Evolutionary conservation across 73 alveolate species (phyloP).

Genomic region (Paramecium pentaurelia): DNA sequence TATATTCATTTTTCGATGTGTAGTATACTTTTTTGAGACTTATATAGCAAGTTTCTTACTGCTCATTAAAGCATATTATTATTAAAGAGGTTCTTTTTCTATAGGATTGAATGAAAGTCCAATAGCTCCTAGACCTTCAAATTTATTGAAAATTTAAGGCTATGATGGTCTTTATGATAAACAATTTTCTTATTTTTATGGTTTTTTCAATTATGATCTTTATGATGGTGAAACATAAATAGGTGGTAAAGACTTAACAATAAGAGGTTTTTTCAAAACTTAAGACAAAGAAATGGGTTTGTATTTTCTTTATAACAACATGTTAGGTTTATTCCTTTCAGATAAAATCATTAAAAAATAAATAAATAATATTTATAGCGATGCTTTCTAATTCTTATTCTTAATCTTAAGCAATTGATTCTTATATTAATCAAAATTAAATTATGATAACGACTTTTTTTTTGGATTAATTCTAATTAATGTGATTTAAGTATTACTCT

Average conservation of each 20-base stretch:
- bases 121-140: constrained; percentile 1
- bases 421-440: not conserved
- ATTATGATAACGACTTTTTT: not conserved
- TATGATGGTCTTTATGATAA: not conserved
- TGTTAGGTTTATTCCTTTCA: not conserved
- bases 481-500: not conserved
- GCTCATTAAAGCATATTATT: not conserved
- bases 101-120: not conserved
- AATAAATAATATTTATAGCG: not conserved
- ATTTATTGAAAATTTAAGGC: not conserved
- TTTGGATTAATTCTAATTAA: not conserved
- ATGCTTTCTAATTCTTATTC: not conserved
- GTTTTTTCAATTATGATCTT: not conserved
- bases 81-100: not conserved
- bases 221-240: not conserved
- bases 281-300: not conserved
- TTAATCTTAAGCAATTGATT: not conserved
- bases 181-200: not conserved
- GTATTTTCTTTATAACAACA: not conserved
- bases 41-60: not conserved
- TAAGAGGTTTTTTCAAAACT: not conserved
- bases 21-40: not conserved
- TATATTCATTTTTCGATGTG: not conserved
- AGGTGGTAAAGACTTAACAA: not conserved
- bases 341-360: constrained; percentile 4